Conservation (phyloP, 2,329 filamentous ascomycete species). For the Mycogone perniciosa region DNA sequence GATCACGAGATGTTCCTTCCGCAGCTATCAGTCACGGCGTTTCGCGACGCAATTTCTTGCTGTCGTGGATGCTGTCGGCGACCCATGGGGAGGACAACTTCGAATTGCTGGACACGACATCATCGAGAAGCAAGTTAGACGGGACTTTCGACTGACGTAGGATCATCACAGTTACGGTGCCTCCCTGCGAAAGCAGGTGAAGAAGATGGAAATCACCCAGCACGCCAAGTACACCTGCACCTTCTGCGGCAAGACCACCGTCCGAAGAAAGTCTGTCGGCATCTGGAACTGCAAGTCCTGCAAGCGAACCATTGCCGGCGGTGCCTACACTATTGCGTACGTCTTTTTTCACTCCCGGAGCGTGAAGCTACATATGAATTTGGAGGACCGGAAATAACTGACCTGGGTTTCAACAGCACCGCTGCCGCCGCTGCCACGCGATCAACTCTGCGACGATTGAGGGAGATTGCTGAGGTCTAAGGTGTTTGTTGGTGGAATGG, state of each 20-base stretch:
- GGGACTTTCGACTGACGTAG: conserved; percentile 7
- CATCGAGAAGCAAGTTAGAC: background rate
- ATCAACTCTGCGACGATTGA: conserved; percentile 93
- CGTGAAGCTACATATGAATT: background rate
- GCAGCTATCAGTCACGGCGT: background rate
- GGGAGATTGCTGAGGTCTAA: conserved; percentile 96
- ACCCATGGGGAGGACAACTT: background rate
- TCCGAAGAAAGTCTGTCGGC: conserved; percentile 84
- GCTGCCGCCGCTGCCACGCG: conserved; percentile 89
- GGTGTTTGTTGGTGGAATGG: conserved; percentile 26
- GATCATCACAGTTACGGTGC: conserved; percentile 76
- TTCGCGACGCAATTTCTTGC: background rate
- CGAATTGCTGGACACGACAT: background rate
- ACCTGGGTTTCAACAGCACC: conserved; percentile 52
- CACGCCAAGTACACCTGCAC: conserved; percentile 97
- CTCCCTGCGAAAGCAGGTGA: conserved; percentile 90
- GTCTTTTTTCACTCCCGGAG: conserved; percentile 36
- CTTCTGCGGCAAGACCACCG: conserved; percentile 96
- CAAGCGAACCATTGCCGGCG: conserved; percentile 69
- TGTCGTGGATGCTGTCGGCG: background rate
- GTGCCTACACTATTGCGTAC: conserved; percentile 95
- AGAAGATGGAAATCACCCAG: conserved; percentile 99
- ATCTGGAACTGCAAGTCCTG: conserved; percentile 97
- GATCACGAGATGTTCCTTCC: background rate
- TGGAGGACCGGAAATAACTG: conserved; percentile 18